Conservation (phyloP, 1,139 yeast species). For the Saccharomyces hybrid region DNA sequence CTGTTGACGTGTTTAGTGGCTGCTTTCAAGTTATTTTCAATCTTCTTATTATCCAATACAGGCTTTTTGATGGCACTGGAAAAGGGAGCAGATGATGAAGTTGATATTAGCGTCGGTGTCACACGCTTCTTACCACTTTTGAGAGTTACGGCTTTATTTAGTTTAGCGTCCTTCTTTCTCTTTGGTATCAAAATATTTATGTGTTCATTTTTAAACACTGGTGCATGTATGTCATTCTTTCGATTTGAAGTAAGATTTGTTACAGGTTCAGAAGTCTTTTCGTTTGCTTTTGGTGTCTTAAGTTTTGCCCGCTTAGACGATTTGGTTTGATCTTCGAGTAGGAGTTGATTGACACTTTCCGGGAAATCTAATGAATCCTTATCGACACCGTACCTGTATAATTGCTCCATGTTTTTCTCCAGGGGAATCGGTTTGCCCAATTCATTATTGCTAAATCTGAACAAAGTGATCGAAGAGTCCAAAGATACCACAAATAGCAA, state of each 20-base stretch:
- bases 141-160: constrained; percentile 26
- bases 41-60: not conserved
- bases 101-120: constrained; percentile 70
- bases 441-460: constrained; percentile 61
- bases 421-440: constrained; percentile 64
- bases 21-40: not conserved
- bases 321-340: constrained; percentile 58
- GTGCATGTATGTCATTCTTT: not conserved
- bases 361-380: constrained; percentile 78
- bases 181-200: constrained; percentile 26
- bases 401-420: constrained; percentile 59
- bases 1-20: not conserved
- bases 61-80: constrained; percentile 5
- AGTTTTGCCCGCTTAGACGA: constrained; percentile 18
- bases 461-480: constrained; percentile 77
- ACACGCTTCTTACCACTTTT: constrained; percentile 75
- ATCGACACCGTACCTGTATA: constrained; percentile 83
- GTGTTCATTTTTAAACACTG: constrained; percentile 9
- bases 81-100: constrained; percentile 14
- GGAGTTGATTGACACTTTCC: constrained; percentile 74
- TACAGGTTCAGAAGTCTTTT: constrained; percentile 18
- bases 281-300: constrained; percentile 3
- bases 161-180: constrained; percentile 23
- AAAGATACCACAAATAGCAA: constrained; percentile 66
- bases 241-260: constrained; percentile 12